These are phyloP conservation scores for Colletotrichum caudatum DNA, from an alignment of 2,329 filamentous ascomycete genomes.

Conservation along the genomic window DNA sequence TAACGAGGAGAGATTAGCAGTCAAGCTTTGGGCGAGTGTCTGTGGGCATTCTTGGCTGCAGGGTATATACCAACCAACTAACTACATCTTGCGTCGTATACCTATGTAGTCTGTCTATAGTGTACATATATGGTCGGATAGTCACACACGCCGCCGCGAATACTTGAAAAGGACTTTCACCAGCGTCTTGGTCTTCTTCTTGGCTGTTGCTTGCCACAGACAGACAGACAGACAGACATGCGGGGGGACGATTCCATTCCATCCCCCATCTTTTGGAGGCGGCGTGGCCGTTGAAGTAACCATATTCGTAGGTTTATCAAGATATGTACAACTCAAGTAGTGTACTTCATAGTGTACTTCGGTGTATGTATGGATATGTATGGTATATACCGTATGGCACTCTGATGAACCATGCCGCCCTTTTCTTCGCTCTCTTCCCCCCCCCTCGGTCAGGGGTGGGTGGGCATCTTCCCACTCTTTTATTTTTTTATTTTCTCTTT, in stretches of 20 bases:
- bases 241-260: too few species aligned
- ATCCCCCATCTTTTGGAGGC: not conserved
- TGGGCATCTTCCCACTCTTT: not conserved
- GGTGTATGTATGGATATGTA: too few species aligned
- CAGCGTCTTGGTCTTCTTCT: not conserved
- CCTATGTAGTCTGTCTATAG: too few species aligned
- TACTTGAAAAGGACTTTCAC: not conserved
- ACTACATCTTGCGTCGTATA: too few species aligned
- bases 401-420: not conserved
- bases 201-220: slow-evolving; percentile 15
- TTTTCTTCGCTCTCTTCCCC: slow-evolving; percentile 17
- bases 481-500: not conserved
- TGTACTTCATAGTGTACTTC: too few species aligned
- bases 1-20: not conserved
- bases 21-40: slow-evolving; percentile 3
- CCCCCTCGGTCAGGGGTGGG: not conserved
- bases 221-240: too few species aligned
- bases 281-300: not conserved
- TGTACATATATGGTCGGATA: too few species aligned
- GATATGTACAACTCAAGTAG: too few species aligned
- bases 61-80: too few species aligned
- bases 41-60: too few species aligned
- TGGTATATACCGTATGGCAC: too few species aligned
- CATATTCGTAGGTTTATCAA: not conserved
- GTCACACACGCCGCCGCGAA: too few species aligned